Evolutionary conservation across 106 monocot species (phyloP).

Genomic region (Apostasia ramifera): DNA sequence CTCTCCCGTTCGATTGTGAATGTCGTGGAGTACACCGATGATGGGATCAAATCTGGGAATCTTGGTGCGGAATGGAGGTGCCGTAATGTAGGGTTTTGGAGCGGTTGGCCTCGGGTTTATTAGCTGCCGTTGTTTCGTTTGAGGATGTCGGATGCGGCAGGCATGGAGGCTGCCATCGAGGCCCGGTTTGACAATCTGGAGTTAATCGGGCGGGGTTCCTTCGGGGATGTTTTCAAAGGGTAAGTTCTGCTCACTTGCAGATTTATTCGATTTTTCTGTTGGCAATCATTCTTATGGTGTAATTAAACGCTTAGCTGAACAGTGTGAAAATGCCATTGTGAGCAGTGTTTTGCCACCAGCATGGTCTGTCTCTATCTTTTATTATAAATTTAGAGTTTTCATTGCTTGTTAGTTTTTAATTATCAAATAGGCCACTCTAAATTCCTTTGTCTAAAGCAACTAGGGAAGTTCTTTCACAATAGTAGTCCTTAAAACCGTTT

Average conservation of each 20-base stretch:
- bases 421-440: too few species aligned
- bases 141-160: constrained; percentile 43
- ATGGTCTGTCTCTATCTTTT: too few species aligned
- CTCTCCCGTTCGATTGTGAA: not conserved
- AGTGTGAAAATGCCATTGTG: too few species aligned
- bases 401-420: too few species aligned
- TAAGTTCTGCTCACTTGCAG: constrained; percentile 4
- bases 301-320: too few species aligned
- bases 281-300: not conserved
- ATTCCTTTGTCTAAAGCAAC: too few species aligned
- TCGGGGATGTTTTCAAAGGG: constrained; percentile 68
- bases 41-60: not conserved
- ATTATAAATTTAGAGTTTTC: too few species aligned
- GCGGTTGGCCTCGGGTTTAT: not conserved
- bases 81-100: not conserved
- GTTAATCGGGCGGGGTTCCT: constrained; percentile 51
- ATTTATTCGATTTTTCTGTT: not conserved
- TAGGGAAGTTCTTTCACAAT: too few species aligned
- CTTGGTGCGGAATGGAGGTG: not conserved
- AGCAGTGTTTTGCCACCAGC: too few species aligned
- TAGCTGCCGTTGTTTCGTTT: not conserved
- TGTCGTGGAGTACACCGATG: not conserved
- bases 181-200: constrained; percentile 39
- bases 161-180: constrained; percentile 31
- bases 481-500: too few species aligned